Evolutionary conservation across 1,284 basidiomycete species (phyloP).

Genomic region (Exsudoporus floridanus): DNA sequence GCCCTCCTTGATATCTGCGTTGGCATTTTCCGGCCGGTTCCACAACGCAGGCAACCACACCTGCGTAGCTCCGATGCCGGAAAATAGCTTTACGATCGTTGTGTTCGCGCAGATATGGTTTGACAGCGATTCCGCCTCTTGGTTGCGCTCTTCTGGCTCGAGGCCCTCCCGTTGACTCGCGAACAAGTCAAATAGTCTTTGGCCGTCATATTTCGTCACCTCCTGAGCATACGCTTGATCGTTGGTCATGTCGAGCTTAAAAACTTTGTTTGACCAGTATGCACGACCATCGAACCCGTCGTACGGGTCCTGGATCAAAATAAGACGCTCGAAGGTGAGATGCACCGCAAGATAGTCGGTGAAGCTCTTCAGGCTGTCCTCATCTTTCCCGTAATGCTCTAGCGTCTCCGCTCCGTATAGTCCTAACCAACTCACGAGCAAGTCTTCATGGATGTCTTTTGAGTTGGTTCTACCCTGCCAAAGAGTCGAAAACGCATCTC

Average conservation of each 20-base stretch:
- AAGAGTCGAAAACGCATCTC: constrained; percentile 5
- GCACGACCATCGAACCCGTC: constrained; percentile 9
- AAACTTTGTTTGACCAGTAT: constrained; percentile 9
- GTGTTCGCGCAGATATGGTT: constrained; percentile 8
- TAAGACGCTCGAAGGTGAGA: constrained; percentile 4
- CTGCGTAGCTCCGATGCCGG: background rate
- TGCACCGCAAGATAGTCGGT: constrained; percentile 7
- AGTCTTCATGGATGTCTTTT: constrained; percentile 1
- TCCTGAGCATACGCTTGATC: constrained; percentile 6
- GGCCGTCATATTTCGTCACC: constrained; percentile 3
- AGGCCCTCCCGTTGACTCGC: constrained; percentile 10
- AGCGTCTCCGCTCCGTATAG: background rate
- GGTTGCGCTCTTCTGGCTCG: constrained; percentile 1
- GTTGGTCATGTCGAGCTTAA: constrained; percentile 6
- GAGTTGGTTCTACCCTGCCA: background rate
- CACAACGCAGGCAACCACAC: constrained; percentile 6
- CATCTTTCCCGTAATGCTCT: background rate
- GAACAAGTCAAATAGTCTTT: constrained; percentile 10
- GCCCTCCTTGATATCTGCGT: constrained; percentile 8
- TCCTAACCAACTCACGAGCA: constrained; percentile 7
- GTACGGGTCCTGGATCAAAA: constrained; percentile 8
- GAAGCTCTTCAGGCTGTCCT: background rate
- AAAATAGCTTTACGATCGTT: constrained; percentile 12
- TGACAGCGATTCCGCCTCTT: constrained; percentile 6
- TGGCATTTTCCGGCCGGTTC: constrained; percentile 4